Percentiles rank a stretch among this genome's conserved stretches.
Conservation (phyloP, 139 green algal species). For the Yamagishiella unicocca region DNA sequence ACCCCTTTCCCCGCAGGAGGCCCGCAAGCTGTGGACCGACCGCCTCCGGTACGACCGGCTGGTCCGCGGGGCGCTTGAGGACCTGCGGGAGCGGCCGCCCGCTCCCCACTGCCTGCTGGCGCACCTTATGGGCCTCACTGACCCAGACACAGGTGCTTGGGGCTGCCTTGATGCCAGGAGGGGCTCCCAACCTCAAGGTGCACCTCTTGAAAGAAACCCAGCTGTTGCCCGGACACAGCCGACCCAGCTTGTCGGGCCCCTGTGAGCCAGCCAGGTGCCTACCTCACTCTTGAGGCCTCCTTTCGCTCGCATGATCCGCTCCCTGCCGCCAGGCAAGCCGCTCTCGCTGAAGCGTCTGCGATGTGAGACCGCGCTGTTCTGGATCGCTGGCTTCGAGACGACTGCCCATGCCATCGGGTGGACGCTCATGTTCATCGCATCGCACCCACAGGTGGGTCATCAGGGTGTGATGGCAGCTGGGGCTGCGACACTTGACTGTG, state of each 20-base stretch:
- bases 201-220: no score
- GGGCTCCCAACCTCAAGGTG: no score
- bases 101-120: conserved; percentile 34
- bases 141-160: conserved; percentile 37
- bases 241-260: no score
- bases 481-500: no score
- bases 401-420: conserved; percentile 61
- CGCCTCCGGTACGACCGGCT: conserved; percentile 33
- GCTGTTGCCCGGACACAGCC: no score
- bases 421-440: conserved; percentile 52
- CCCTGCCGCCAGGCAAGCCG: no score
- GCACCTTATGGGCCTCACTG: conserved; percentile 31
- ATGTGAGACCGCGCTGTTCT: conserved; percentile 46
- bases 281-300: no score
- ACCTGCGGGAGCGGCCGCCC: conserved; percentile 37
- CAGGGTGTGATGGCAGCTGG: no score
- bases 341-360: conserved; percentile 29
- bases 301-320: no score
- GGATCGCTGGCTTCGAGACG: conserved; percentile 58
- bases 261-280: no score
- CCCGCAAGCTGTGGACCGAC: conserved; percentile 6
- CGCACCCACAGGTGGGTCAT: conserved; percentile 31
- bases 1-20: conserved; percentile 18
- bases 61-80: conserved; percentile 15
- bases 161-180: no score